These are phyloP conservation scores for Epichloe festucae DNA, from an alignment of 2,329 filamentous ascomycete genomes.

Conservation along the genomic window DNA sequence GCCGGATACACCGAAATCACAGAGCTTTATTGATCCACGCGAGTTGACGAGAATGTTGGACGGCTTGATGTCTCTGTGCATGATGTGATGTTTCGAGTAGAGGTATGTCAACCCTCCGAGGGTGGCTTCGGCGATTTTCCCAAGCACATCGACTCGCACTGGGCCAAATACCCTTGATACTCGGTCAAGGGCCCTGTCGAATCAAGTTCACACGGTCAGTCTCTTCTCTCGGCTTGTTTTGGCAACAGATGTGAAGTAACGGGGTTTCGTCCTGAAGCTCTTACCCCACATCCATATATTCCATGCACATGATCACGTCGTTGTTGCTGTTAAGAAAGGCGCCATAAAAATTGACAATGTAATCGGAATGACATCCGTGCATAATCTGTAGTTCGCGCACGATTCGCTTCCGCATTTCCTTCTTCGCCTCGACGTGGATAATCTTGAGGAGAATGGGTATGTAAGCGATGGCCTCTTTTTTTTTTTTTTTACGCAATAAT, in stretches of 20 bases:
- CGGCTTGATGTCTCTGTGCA: slow-evolving; percentile 98
- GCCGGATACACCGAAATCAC: slow-evolving; percentile 97
- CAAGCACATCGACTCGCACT: slow-evolving; percentile 87
- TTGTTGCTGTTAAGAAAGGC: slow-evolving; percentile 94
- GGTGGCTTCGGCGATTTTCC: slow-evolving; percentile 94
- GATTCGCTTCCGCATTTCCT: slow-evolving; percentile 92
- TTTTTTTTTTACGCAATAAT: background rate
- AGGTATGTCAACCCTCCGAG: slow-evolving; percentile 89
- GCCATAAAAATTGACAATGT: slow-evolving; percentile 96
- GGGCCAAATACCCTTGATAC: slow-evolving; percentile 93
- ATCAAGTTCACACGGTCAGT: background rate
- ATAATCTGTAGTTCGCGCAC: slow-evolving; percentile 96
- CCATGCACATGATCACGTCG: slow-evolving; percentile 99
- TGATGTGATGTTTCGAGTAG: slow-evolving; percentile 90
- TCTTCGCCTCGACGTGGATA: slow-evolving; percentile 96
- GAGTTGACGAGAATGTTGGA: slow-evolving; percentile 97
- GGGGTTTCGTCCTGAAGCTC: slow-evolving; percentile 20
- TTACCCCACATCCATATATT: slow-evolving; percentile 98
- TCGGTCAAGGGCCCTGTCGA: slow-evolving; percentile 68
- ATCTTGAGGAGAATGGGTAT: slow-evolving; percentile 41
- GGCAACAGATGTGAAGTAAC: background rate
- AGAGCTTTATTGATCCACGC: slow-evolving; percentile 86
- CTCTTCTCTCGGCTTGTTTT: background rate
- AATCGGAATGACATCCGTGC: slow-evolving; percentile 92
- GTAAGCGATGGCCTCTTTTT: background rate